Evolutionary conservation across 1,284 basidiomycete genomes (phyloP), one percentile per base, ranked within the genome.

Genomic region (Apiotrichum siamense): DNA sequence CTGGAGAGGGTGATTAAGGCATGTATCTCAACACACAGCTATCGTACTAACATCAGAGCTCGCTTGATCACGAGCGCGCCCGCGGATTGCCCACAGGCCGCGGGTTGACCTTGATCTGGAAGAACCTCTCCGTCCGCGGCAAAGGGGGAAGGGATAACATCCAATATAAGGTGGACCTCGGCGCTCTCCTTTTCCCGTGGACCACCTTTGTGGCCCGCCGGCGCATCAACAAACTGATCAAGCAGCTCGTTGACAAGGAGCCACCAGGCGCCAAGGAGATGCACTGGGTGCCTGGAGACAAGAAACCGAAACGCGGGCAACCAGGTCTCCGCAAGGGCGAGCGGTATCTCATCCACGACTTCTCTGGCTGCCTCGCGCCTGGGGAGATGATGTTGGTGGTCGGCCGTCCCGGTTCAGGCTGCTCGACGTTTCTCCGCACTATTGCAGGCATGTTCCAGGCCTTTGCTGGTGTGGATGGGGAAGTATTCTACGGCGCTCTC

Each of bases 351-450:
- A 27, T 69, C 43, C 63, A 68, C 44, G 65, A 65, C 37, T 66
- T 67, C 44, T 57, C 47, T 9, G 69, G 69, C 31, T 41, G 66
- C 1, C 65, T 73, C 25, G 52, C 57, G 36, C 58, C 70, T 1
- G 70, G 69, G 43, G 70, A 74, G 58, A 70, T 72, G 67, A 66
- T 70, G 61, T 60, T 75, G 35, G 69, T 68, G 33, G 64, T 75
- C 9, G 73, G 67, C 10, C 63, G 75, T 39, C 76, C 76, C 0
- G 75, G 75, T 12, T 61, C 66, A 1, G 77, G 76, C 23, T 76
- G 74, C 59, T 73, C 73, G 9, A 77, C 77, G 0, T 73, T 78
- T 57, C 70, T 78, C 63, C 75, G 76, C 54, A 63, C 74, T 3
- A 63, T 77, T 6, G 65, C 75, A 15, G 73, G 75, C 38, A 62